Evolutionary conservation across 495 filamentous ascomycete species (phyloP), one percentile per base, ranked within the genome.

Genomic region (Cladorrhinum samala): DNA sequence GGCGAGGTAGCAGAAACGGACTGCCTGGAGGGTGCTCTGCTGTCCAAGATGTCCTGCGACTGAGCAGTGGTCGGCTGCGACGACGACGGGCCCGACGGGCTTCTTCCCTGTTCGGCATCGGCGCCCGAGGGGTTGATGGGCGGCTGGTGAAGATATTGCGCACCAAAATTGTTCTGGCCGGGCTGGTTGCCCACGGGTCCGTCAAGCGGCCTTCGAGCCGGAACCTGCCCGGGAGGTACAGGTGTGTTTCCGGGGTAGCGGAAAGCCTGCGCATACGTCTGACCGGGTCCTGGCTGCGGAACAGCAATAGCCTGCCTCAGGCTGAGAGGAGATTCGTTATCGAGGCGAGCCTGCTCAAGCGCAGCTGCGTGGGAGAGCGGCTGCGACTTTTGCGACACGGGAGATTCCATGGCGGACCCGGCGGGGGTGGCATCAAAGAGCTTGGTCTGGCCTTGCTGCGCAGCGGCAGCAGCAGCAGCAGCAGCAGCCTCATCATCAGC

Each of bases 361-460:
- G n/a, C 16, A 2, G 54, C 40, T 14, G 58, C 53, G 11, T 55
- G 50, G 18, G 52, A 46, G n/a, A 25, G 38, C 2, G 59, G 54
- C 39, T 63, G 65, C 0, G 60, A 60, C 1, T 43, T 57, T 8
- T 58, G 60, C 9, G 65, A 63, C 3, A 54, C 52, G 0, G 62
- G 62, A 11, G 60, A 65, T 19, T 57, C 62, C 0, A 56, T 25
- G 25, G 39, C 24, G 2, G 55, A 59, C 2, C 23, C 56, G 30
- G 54, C 38, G 17, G 60, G 49, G 2, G 57, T 51, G 9, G 47
- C 46, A 9, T 42, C 55, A 17, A 36, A 46, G 2, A 46, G 9
- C 16, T 48, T 59, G 9, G 42, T 24, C 36, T 16, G 17, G n/a
- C 57, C 46, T 33, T 58, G 59, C 33, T 56, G 54, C 1, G 47